phyloP scores from a whole-genome alignment of 2,329 filamentous ascomycete genomes.

The Colletotrichum chlorophyti region DNA sequence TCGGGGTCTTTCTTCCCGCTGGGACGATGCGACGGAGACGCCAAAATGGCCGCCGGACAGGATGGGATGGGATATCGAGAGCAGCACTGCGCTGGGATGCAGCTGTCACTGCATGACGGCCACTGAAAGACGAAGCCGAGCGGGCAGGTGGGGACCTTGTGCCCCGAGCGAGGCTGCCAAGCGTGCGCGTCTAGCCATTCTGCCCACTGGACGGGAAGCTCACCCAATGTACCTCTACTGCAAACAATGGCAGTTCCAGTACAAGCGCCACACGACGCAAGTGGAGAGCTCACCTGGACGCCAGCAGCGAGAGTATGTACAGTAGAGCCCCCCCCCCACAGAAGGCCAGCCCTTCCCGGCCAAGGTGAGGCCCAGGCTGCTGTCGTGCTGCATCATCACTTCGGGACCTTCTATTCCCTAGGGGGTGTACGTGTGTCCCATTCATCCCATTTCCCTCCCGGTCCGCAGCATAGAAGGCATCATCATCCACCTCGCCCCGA shows the following conservation, averaged over 20 bases:
- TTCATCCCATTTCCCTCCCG: too few relatives aligned
- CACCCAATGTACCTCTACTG: neutral
- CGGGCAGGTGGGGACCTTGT: neutral
- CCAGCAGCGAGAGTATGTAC: neutral
- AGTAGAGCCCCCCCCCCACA: neutral
- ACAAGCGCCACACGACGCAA: too few relatives aligned
- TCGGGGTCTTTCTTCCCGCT: neutral
- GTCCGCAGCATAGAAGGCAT: too few relatives aligned
- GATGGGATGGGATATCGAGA: neutral
- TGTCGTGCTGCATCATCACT: constrained; percentile 26
- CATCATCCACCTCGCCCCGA: too few relatives aligned
- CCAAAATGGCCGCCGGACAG: neutral
- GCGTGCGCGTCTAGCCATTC: constrained; percentile 3
- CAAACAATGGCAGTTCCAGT: neutral
- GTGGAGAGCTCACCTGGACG: neutral
- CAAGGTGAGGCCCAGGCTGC: constrained; percentile 24
- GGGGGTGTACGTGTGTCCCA: too few relatives aligned
- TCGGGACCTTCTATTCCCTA: neutral
- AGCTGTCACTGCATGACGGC: constrained; percentile 1
- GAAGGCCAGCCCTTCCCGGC: constrained; percentile 14
- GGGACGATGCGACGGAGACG: neutral
- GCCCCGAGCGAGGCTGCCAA: constrained; percentile 23
- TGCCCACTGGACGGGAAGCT: too few relatives aligned
- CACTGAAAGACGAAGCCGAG: neutral
- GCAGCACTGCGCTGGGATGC: constrained; percentile 5